phyloP scores from a whole-genome alignment of 2,329 filamentous ascomycete genomes.

The Salinomyces thailandicus region DNA sequence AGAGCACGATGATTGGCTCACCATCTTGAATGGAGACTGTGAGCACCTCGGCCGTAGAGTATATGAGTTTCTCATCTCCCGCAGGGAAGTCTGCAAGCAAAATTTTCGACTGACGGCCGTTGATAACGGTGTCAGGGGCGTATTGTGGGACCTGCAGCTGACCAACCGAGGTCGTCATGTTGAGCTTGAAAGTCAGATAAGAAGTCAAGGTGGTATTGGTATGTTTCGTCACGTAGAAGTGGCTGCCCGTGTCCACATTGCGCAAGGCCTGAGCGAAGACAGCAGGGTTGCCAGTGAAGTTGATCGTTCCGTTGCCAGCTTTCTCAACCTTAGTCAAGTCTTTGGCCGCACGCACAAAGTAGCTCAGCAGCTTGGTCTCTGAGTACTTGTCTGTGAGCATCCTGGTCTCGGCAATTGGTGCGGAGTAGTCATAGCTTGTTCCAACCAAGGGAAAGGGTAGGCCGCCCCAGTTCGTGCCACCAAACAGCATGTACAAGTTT shows the following conservation, averaged over 20 bases:
- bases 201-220: conserved; percentile 42
- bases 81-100: conserved; percentile 50
- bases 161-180: conserved; percentile 47
- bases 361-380: conserved; percentile 51
- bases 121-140: conserved; percentile 39
- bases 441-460: conserved; percentile 48
- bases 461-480: conserved; percentile 54
- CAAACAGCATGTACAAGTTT: conserved; percentile 55
- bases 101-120: conserved; percentile 53
- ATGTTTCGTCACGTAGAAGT: conserved; percentile 51
- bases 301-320: conserved; percentile 37
- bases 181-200: conserved; percentile 44
- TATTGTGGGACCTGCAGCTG: conserved; percentile 44
- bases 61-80: conserved; percentile 42
- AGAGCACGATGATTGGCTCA: conserved; percentile 30
- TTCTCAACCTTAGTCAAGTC: conserved; percentile 48
- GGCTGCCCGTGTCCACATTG: conserved; percentile 47
- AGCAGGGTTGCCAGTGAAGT: conserved; percentile 39
- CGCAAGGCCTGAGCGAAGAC: conserved; percentile 47
- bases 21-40: conserved; percentile 32
- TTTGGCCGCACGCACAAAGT: conserved; percentile 49
- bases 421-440: conserved; percentile 54
- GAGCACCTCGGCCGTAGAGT: conserved; percentile 47
- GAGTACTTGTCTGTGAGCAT: conserved; percentile 50
- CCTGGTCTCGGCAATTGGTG: conserved; percentile 50